These are phyloP conservation scores for Glycine tomentella DNA, from an alignment of 306 rosid species.

Conservation along the genomic window DNA sequence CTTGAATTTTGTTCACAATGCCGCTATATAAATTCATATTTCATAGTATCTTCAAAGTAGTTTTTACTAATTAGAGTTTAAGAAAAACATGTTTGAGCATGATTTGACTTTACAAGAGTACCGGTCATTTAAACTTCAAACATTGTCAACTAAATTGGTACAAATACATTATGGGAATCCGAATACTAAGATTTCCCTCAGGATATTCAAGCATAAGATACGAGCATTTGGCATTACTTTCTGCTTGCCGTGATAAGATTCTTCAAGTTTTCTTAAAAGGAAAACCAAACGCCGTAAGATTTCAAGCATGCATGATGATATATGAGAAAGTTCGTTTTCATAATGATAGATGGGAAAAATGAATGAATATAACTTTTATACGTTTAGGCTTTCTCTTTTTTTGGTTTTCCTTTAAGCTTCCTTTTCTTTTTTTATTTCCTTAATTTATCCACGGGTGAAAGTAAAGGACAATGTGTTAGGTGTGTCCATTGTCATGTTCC, in stretches of 20 bases:
- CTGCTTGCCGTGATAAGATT: slow-evolving; percentile 45
- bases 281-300: slow-evolving; percentile 39
- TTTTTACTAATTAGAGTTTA: slow-evolving; percentile 18
- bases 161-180: slow-evolving; percentile 54
- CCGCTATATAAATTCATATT: slow-evolving; percentile 38
- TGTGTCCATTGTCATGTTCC: slow-evolving; percentile 40
- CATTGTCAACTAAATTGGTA: slow-evolving; percentile 64
- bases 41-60: slow-evolving; percentile 46
- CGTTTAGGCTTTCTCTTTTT: slow-evolving; percentile 18
- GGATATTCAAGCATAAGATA: slow-evolving; percentile 43
- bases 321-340: slow-evolving; percentile 43
- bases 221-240: slow-evolving; percentile 44
- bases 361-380: slow-evolving; percentile 41
- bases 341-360: slow-evolving; percentile 45
- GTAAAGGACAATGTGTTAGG: slow-evolving; percentile 43
- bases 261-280: slow-evolving; percentile 44
- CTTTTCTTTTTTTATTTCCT: slow-evolving; percentile 10
- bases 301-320: slow-evolving; percentile 53
- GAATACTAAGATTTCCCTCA: slow-evolving; percentile 13
- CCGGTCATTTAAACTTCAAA: slow-evolving; percentile 41
- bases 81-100: slow-evolving; percentile 12
- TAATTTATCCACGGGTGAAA: slow-evolving; percentile 17
- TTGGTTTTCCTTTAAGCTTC: background rate
- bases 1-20: slow-evolving; percentile 33
- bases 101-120: slow-evolving; percentile 62